Percentiles rank a stretch among this genome's conserved stretches.
These are phyloP conservation scores for Hortiboletus rubellus DNA, from an alignment of 1,284 basidiomycete genomes.

Conservation along the genomic window DNA sequence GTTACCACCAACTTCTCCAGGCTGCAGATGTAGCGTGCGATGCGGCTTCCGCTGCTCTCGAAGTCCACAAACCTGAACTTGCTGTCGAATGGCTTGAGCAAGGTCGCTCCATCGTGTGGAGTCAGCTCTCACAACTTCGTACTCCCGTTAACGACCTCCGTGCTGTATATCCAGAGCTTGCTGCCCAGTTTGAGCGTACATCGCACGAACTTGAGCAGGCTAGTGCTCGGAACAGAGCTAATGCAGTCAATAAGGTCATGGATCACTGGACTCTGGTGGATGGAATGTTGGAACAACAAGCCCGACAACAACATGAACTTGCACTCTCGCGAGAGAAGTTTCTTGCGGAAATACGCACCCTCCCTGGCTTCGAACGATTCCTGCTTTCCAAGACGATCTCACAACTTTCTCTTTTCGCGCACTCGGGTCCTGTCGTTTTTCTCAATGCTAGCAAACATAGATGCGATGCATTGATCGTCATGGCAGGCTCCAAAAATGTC, in stretches of 20 bases:
- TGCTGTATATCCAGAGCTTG: background rate
- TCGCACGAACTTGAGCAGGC: background rate
- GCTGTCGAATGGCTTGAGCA: slow-evolving; percentile 10
- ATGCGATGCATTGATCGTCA: slow-evolving; percentile 9
- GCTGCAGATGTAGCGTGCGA: too few species aligned
- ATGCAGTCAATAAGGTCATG: background rate
- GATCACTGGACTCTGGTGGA: background rate
- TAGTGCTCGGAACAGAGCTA: background rate
- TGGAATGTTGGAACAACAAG: background rate
- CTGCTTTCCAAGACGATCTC: slow-evolving; percentile 5
- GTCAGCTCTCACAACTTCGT: slow-evolving; percentile 2
- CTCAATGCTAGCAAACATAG: slow-evolving; percentile 3
- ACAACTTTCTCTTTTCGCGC: background rate
- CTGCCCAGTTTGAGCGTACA: background rate
- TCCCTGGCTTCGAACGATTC: slow-evolving; percentile 8
- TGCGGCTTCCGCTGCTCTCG: background rate
- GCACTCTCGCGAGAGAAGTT: background rate
- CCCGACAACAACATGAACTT: background rate
- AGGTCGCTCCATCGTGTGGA: slow-evolving; percentile 1
- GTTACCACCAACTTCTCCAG: too few species aligned
- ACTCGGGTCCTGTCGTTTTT: slow-evolving; percentile 1
- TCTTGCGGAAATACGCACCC: background rate
- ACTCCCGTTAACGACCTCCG: background rate
- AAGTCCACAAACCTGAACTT: background rate
- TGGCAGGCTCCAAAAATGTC: background rate